Conservation (phyloP, 345 rosid genomes). For the Abelmoschus esculentus region DNA sequence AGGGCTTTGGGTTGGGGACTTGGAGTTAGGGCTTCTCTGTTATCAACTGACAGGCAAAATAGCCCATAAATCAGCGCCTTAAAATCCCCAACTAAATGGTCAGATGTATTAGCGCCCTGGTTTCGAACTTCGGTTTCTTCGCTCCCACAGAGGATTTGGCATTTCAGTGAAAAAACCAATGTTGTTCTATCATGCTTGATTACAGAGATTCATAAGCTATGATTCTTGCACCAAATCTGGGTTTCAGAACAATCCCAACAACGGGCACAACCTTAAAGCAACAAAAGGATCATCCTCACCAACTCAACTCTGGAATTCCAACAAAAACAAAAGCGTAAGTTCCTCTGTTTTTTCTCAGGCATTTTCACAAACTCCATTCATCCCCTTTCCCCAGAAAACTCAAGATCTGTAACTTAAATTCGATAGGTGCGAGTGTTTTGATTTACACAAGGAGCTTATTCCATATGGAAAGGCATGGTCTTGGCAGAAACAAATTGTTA, state of each 20-base stretch:
- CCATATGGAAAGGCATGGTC: conserved; percentile 69
- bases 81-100: background rate
- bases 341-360: conserved; percentile 11
- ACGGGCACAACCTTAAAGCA: conserved; percentile 5
- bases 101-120: too few relatives aligned
- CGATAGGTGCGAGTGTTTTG: conserved; percentile 56
- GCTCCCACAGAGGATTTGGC: background rate
- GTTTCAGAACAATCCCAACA: conserved; percentile 14
- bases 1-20: background rate
- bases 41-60: background rate
- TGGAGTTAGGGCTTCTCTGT: background rate
- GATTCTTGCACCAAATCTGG: conserved; percentile 18
- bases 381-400: conserved; percentile 1
- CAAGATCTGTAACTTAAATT: background rate
- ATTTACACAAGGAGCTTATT: conserved; percentile 53
- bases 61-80: background rate
- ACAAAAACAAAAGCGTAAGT: conserved; percentile 20
- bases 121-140: too few relatives aligned
- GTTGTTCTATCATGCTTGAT: background rate
- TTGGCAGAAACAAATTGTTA: conserved; percentile 60
- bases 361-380: conserved; percentile 28
- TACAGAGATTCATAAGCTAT: conserved; percentile 10
- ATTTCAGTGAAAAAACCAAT: background rate
- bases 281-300: background rate
- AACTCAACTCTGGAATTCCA: conserved; percentile 7